Conservation (phyloP, 1,284 basidiomycete species). For the Leccinum brunneo-olivaceum region DNA sequence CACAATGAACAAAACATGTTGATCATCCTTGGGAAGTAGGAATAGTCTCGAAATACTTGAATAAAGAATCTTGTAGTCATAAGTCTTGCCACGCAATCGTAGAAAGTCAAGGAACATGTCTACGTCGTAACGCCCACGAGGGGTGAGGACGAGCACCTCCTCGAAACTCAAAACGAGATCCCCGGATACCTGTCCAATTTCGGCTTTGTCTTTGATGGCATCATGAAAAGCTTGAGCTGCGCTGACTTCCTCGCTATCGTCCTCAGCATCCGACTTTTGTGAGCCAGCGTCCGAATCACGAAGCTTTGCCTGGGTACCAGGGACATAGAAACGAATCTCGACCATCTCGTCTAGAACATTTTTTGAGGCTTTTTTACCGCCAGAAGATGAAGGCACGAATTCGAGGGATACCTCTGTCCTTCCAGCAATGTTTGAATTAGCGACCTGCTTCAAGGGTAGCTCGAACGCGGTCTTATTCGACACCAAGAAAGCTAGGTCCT, state of each 20-base stretch:
- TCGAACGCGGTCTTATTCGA: conserved; percentile 91
- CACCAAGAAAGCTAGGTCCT: conserved; percentile 86
- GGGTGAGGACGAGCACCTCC: conserved; percentile 94
- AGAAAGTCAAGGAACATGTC: conserved; percentile 97
- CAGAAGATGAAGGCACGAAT: conserved; percentile 56
- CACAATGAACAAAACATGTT: conserved; percentile 93
- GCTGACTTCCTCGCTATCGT: conserved; percentile 69
- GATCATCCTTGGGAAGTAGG: conserved; percentile 93
- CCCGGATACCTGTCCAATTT: conserved; percentile 88
- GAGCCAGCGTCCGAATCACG: conserved; percentile 75
- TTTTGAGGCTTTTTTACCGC: conserved; percentile 43
- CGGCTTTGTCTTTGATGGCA: conserved; percentile 92
- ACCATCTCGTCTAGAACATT: conserved; percentile 79
- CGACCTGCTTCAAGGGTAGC: conserved; percentile 80
- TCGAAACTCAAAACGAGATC: conserved; percentile 94
- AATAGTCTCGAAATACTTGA: conserved; percentile 87
- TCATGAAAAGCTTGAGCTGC: conserved; percentile 98
- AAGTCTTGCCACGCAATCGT: conserved; percentile 93
- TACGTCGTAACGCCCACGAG: conserved; percentile 94
- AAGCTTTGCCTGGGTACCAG: conserved; percentile 69
- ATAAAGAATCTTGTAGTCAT: conserved; percentile 98
- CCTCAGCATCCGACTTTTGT: conserved; percentile 64
- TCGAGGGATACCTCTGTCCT: conserved; percentile 97
- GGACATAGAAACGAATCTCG: conserved; percentile 95
- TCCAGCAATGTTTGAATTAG: conserved; percentile 97